Evolutionary conservation across 2,329 filamentous ascomycete genomes (phyloP), one percentile per base, ranked within the genome.

Genomic region (Emericellopsis atlantica): DNA sequence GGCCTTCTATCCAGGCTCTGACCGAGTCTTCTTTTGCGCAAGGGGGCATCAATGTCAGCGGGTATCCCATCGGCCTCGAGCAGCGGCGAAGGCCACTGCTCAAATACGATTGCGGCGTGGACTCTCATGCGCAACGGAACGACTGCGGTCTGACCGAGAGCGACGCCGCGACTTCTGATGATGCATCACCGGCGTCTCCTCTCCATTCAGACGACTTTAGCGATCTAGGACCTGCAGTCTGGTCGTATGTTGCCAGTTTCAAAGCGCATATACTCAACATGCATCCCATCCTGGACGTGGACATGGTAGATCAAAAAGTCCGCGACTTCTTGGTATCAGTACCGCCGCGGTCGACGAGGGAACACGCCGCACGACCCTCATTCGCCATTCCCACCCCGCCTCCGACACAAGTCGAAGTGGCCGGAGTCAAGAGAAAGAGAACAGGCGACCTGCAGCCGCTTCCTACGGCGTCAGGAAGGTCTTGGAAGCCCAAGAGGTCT

Each of bases 41-140:
- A 2, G 65, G 71, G 40, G 68, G 66, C 24, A 67, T 79, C 51
- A 65, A 68, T 40, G 69, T 79, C 23, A 74, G 76, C 42, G 75
- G 83, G 48, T 93, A 88, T 55, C 85, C 88, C 0, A 83, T 92
- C 57, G 70, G 77, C 23, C 69, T 79, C 40, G 88, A 94, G 57
- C 76, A 85, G 52, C 71, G 71, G 43, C 76, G 87, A 24, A 87
- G 87, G 1, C 61, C 84, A 6, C 66, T 94, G 33, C 76, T 83
- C 21, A 66, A 90, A 2, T 88, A 83, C 58, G 87, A 87, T 1
- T 75, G 80, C 44, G 88, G 88, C 4, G 86, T 93, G 59, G 84
- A 83, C 26, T 66, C 72, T 22, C 79, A 81, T 49, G 65, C 68
- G 21, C 72, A 72, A 36, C 66, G 73, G 21, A 64, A 59, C 7